A percentile compares a stretch with the other conserved stretches of the same genome.
phyloP scores from a whole-genome alignment of 1,139 yeast species.

The Candida anutae region DNA sequence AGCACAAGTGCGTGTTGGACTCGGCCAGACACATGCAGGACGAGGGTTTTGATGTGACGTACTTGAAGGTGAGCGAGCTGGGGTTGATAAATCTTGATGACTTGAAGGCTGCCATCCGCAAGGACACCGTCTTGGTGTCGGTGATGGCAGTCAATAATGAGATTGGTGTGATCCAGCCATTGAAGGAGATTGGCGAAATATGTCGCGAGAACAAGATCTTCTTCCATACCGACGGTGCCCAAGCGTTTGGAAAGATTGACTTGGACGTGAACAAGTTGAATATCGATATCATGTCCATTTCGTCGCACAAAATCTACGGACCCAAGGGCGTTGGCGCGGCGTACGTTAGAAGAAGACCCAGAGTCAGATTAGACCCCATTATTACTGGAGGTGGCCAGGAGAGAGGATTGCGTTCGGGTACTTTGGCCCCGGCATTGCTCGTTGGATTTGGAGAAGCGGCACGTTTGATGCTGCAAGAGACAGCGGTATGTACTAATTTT shows the following conservation, averaged over 20 bases:
- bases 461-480: slow-evolving; percentile 67
- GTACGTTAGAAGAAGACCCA: slow-evolving; percentile 93
- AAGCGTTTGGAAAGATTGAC: slow-evolving; percentile 91
- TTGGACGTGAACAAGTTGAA: slow-evolving; percentile 90
- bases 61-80: slow-evolving; percentile 72
- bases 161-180: slow-evolving; percentile 95
- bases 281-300: slow-evolving; percentile 86
- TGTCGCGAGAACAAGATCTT: slow-evolving; percentile 85
- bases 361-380: slow-evolving; percentile 93
- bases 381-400: slow-evolving; percentile 99
- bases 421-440: slow-evolving; percentile 90
- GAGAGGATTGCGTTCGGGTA: slow-evolving; percentile 95
- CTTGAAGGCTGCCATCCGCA: slow-evolving; percentile 75
- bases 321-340: slow-evolving; percentile 98
- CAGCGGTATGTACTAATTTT: slow-evolving; percentile 25
- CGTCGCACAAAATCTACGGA: slow-evolving; percentile 95
- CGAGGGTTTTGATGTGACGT: slow-evolving; percentile 95
- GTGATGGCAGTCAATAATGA: slow-evolving; percentile 97
- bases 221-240: slow-evolving; percentile 99
- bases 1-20: slow-evolving; percentile 95
- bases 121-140: slow-evolving; percentile 88
- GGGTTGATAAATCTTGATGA: slow-evolving; percentile 77
- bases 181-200: slow-evolving; percentile 84
- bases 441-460: slow-evolving; percentile 99
- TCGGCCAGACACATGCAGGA: slow-evolving; percentile 92